Evolutionary conservation across 805 yeast species (phyloP).

Genomic region (Starmerella lactis-condensi): DNA sequence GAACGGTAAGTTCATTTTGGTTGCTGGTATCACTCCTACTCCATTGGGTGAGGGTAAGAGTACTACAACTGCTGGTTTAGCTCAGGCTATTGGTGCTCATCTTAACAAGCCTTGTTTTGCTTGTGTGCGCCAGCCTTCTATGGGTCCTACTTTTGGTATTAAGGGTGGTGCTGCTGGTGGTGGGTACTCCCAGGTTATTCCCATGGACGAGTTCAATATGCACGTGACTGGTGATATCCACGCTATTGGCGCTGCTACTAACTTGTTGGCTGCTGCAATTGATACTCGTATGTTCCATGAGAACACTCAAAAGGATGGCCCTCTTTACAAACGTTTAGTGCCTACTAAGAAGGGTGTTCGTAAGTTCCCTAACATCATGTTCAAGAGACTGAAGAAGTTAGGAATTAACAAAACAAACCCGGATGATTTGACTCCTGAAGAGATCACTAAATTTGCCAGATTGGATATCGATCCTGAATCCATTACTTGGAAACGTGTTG

Average conservation of each 20-base stretch:
- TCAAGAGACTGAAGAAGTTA: constrained; percentile 53
- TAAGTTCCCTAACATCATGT: constrained; percentile 40
- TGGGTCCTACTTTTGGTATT: constrained; percentile 98
- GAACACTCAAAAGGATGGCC: constrained; percentile 60
- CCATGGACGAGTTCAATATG: constrained; percentile 97
- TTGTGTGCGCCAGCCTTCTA: constrained; percentile 90
- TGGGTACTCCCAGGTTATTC: constrained; percentile 92
- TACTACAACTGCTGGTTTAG: constrained; percentile 87
- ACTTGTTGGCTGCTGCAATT: constrained; percentile 85
- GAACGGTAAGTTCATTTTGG: constrained; percentile 75
- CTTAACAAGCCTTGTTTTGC: constrained; percentile 69
- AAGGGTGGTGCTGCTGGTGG: constrained; percentile 99
- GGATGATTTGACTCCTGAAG: constrained; percentile 57
- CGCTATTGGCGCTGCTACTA: constrained; percentile 87
- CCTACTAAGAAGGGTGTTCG: constrained; percentile 82
- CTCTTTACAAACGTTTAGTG: constrained; percentile 61
- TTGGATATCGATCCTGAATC: constrained; percentile 79
- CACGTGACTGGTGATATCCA: constrained; percentile 96
- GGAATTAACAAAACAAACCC: constrained; percentile 65
- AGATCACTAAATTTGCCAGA: constrained; percentile 54
- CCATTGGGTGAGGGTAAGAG: constrained; percentile 97
- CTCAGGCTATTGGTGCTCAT: constrained; percentile 92
- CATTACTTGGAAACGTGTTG: constrained; percentile 81
- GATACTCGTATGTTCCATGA: constrained; percentile 97
- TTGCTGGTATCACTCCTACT: constrained; percentile 95